Conservation (phyloP, 2,329 filamentous ascomycete genomes). For the Hypomyces perniciosus region DNA sequence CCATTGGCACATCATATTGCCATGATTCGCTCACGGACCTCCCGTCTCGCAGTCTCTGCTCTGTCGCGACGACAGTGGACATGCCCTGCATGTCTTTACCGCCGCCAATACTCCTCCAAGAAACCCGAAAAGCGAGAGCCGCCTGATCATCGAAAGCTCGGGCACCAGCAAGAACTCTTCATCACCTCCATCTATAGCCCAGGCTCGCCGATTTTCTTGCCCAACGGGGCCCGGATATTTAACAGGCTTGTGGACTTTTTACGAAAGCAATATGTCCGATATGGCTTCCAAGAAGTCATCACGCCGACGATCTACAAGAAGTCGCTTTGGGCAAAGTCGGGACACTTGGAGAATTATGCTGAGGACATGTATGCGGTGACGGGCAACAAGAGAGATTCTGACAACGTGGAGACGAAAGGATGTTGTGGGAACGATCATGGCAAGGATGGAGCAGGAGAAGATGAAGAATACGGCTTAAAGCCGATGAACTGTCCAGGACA, state of each 20-base stretch:
- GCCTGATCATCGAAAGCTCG: slow-evolving; percentile 56
- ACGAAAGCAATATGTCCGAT: slow-evolving; percentile 74
- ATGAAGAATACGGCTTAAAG: slow-evolving; percentile 75
- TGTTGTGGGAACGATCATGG: slow-evolving; percentile 28
- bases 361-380: slow-evolving; percentile 88
- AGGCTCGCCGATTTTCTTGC: slow-evolving; percentile 78
- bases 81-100: slow-evolving; percentile 26
- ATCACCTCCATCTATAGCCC: slow-evolving; percentile 74
- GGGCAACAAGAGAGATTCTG: slow-evolving; percentile 34
- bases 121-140: slow-evolving; percentile 25
- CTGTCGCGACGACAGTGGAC: slow-evolving; percentile 24
- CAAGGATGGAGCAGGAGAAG: slow-evolving; percentile 46
- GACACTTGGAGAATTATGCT: slow-evolving; percentile 83
- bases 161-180: slow-evolving; percentile 67
- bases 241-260: slow-evolving; percentile 78
- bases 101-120: slow-evolving; percentile 26
- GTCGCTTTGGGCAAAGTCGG: slow-evolving; percentile 77
- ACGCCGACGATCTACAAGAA: slow-evolving; percentile 90
- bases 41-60: slow-evolving; percentile 15
- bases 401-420: slow-evolving; percentile 11
- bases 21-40: slow-evolving; percentile 27
- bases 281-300: slow-evolving; percentile 83
- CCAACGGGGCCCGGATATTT: slow-evolving; percentile 75
- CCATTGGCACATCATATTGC: slow-evolving; percentile 7
- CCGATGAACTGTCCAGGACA: slow-evolving; percentile 93